Conservation (phyloP, 805 yeast species). For the Candida tammaniensis region DNA sequence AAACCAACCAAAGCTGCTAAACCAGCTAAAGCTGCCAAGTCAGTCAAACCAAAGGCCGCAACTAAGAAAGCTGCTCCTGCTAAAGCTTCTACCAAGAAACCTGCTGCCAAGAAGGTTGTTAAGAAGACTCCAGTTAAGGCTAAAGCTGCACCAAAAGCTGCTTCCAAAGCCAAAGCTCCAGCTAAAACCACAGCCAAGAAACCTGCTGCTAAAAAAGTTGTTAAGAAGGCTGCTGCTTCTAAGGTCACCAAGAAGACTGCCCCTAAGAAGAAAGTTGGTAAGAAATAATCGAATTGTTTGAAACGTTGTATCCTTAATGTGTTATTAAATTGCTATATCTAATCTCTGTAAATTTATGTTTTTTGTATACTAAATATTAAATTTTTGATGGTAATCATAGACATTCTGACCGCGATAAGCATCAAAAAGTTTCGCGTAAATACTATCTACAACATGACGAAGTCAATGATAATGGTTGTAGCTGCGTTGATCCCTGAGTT, state of each 20-base stretch:
- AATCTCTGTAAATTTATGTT: constrained; percentile 9
- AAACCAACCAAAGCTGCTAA: constrained; percentile 12
- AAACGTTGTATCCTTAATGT: constrained; percentile 1
- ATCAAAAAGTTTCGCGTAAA: too few species aligned
- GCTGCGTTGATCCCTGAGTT: constrained; percentile 79
- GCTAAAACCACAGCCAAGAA: constrained; percentile 20
- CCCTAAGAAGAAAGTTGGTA: constrained; percentile 14
- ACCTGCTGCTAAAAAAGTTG: constrained; percentile 13
- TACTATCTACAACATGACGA: too few species aligned
- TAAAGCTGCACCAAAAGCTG: constrained; percentile 6
- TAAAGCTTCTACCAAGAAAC: constrained; percentile 18
- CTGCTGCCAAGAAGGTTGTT: constrained; percentile 20
- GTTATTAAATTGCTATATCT: constrained; percentile 3
- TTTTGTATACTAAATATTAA: constrained; percentile 10
- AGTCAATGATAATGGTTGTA: constrained; percentile 54
- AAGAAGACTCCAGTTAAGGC: constrained; percentile 19
- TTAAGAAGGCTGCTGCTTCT: constrained; percentile 23
- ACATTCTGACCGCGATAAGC: too few species aligned
- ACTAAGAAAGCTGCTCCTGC: constrained; percentile 15
- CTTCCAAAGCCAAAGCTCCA: constrained; percentile 13
- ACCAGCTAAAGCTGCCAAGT: constrained; percentile 20
- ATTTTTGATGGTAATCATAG: constrained; percentile 1
- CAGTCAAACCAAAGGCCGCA: constrained; percentile 12
- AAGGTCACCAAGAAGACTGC: constrained; percentile 18
- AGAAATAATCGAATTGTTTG: constrained; percentile 1